Base-by-base conservation (phyloP, 1,284 basidiomycete genomes). In the Acaromyces ingoldii region DNA sequence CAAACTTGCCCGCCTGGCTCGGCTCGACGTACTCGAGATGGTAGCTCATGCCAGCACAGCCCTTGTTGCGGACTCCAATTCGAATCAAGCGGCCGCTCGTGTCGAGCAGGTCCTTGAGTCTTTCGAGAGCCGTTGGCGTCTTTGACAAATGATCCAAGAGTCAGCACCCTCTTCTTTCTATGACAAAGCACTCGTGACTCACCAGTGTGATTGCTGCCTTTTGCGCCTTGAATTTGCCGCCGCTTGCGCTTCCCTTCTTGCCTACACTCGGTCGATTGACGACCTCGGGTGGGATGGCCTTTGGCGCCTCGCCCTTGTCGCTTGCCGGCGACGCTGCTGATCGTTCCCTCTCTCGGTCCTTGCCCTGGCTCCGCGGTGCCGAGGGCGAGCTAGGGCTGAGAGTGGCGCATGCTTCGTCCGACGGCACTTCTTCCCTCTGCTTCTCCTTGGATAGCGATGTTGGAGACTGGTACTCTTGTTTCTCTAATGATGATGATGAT, bases 21-120 rank as follows among this genome's bases (percentile, higher is more conserved):
- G 70, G 69, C 29, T 50, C 51, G 52, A 97, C 90, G 77, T 98
- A 99, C 71, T 98, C 93, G 49, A 98, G 82, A 76, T 98, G 89
- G 78, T 99, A 99, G 25, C 89, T 87, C 77, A 99, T 84, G 6
- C 95, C 95, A 0, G 95, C 95, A 76, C 95, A 99, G n/a, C 95
- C 95, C 78, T 97, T 96, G 78, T 97, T 95, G 67, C 87, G 85
- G 41, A 98, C 91, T 29, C 91, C 90, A 57, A 99, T 90, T 6
- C 93, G 87, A 57, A 99, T 87, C 53, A 95, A 82, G 72, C 91
- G 89, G n/a, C 84, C 84, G 21, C 89, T 88, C 15, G 85, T 83
- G 34, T 81, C 81, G 54, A 90, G 78, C 21, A 98, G 81, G 9
- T 80, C 58, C 29, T 63, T 51, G 33, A 72, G 45, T 26, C 69